Conservation (phyloP, 2,329 filamentous ascomycete species). For the Exserohilum rostratum region DNA sequence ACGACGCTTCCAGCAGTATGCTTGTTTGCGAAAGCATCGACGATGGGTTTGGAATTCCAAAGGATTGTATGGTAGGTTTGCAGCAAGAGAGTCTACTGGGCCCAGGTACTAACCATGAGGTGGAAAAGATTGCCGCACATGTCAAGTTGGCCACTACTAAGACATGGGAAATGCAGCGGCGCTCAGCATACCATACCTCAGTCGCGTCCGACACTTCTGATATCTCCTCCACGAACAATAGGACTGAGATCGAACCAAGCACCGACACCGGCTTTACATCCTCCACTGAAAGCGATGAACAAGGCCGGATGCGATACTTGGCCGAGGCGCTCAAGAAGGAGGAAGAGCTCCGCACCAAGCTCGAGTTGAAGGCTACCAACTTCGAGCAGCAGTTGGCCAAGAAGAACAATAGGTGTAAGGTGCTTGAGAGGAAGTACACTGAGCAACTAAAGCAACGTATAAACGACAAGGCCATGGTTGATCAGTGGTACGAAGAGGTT, state of each 20-base stretch:
- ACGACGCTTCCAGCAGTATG: too few species aligned
- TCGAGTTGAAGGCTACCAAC: background rate
- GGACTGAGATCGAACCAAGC: background rate
- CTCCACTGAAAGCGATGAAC: background rate
- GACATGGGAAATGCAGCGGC: background rate
- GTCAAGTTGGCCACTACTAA: background rate
- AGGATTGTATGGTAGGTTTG: background rate
- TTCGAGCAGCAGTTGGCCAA: background rate
- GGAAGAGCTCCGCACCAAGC: background rate
- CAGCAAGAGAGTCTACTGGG: background rate
- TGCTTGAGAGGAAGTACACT: background rate
- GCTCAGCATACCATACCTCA: background rate
- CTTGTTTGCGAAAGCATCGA: too few species aligned
- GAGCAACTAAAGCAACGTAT: background rate
- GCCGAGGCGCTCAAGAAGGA: background rate
- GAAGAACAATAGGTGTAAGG: background rate
- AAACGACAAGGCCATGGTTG: constrained; percentile 1
- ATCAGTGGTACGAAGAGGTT: background rate
- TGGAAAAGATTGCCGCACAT: background rate
- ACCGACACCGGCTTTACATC: background rate
- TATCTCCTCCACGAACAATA: background rate
- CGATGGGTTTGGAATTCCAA: background rate
- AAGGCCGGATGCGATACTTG: background rate
- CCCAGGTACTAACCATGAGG: background rate
- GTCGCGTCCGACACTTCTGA: background rate